Evolutionary conservation across 225 moss, liverwort and hornwort species (phyloP).

Genomic region (Pseudisothecium myosuroides): DNA sequence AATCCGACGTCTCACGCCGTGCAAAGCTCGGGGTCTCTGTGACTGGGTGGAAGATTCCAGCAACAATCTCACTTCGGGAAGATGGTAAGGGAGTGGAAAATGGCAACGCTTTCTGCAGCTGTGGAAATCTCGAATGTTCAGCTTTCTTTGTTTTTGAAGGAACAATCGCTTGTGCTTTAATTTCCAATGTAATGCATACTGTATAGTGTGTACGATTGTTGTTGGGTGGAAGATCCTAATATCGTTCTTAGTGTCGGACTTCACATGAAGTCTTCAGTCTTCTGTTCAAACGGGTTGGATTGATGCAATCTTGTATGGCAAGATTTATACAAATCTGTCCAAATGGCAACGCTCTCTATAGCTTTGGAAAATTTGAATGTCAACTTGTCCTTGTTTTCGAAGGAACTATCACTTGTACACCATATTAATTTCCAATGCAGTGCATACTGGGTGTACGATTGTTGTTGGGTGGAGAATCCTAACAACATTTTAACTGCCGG

Average conservation of each 20-base stretch:
- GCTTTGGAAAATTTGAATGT: not conserved
- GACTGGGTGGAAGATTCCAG: constrained; percentile 28
- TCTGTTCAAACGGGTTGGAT: not conserved
- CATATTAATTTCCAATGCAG: not conserved
- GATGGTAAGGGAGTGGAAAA: not conserved
- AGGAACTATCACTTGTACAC: not conserved
- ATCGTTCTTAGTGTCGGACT: not conserved
- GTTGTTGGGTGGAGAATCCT: not conserved
- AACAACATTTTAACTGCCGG: not conserved
- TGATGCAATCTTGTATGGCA: not conserved
- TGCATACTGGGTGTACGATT: too few relatives aligned
- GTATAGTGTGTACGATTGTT: not conserved
- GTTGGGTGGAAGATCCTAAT: not conserved
- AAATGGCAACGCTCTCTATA: not conserved
- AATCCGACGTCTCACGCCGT: constrained; percentile 19
- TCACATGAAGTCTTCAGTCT: not conserved
- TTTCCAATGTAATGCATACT: not conserved
- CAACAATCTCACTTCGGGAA: not conserved
- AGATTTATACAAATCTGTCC: not conserved
- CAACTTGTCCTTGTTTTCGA: not conserved
- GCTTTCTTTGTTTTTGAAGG: not conserved
- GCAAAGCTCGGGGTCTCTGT: not conserved
- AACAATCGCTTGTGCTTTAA: not conserved
- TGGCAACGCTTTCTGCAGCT: not conserved
- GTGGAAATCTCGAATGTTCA: not conserved